phyloP scores from a whole-genome alignment of 306 rosid species.

The Gleditsia sinensis region DNA sequence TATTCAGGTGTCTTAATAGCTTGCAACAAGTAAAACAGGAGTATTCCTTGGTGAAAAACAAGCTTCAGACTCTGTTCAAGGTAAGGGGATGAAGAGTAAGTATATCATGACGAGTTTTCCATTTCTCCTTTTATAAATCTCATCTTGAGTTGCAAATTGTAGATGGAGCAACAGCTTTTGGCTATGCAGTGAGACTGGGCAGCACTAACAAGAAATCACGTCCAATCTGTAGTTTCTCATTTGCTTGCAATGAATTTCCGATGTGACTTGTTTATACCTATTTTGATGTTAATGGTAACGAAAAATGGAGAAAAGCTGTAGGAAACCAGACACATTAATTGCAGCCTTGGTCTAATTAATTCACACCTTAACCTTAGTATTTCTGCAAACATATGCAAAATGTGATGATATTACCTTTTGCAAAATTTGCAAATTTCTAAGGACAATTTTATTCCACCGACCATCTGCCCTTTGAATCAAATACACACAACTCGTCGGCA shows the following conservation, averaged over 20 bases:
- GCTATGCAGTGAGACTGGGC: conserved; percentile 31
- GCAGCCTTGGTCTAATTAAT: background rate
- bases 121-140: conserved; percentile 4
- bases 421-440: background rate
- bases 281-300: too few species aligned
- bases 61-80: conserved; percentile 74
- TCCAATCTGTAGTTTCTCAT: conserved; percentile 4
- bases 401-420: too few species aligned
- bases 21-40: conserved; percentile 73
- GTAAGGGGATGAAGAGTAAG: conserved; percentile 35
- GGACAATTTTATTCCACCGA: conserved; percentile 1
- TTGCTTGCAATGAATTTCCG: too few species aligned
- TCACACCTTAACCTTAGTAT: too few species aligned
- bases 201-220: conserved; percentile 26
- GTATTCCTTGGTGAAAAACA: conserved; percentile 60
- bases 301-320: too few species aligned
- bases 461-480: background rate
- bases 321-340: too few species aligned
- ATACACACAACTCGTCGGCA: too few species aligned
- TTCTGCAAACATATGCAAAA: too few species aligned
- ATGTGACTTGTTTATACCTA: too few species aligned
- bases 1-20: conserved; percentile 62
- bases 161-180: conserved; percentile 63
- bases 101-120: background rate
- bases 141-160: too few species aligned